A percentile compares a stretch with the other conserved stretches of the same genome.
phyloP scores from a whole-genome alignment of 306 rosid genomes.

The Cucurbita moschata region DNA sequence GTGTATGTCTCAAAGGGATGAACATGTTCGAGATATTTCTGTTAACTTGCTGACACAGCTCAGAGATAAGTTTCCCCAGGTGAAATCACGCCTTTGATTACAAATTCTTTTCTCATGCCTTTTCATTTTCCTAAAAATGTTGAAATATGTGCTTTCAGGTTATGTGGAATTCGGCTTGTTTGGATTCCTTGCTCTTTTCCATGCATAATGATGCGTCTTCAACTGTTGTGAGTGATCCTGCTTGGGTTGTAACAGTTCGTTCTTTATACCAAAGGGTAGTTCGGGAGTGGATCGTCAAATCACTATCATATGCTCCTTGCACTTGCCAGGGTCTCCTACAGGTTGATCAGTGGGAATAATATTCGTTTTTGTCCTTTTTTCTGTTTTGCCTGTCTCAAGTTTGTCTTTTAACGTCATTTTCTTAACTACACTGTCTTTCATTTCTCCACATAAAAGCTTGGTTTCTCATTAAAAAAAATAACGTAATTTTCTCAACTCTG shows the following conservation, averaged over 20 bases:
- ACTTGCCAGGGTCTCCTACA: conserved; percentile 98
- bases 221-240: conserved; percentile 74
- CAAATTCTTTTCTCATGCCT: neutral
- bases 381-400: neutral
- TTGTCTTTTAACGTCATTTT: neutral
- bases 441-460: neutral
- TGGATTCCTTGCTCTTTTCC: conserved; percentile 78
- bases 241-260: conserved; percentile 74
- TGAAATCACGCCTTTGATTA: conserved; percentile 6
- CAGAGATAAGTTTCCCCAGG: conserved; percentile 95
- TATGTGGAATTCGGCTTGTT: conserved; percentile 80
- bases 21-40: conserved; percentile 65
- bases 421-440: neutral
- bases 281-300: conserved; percentile 88
- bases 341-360: conserved; percentile 33
- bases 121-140: conserved; percentile 12
- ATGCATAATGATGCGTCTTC: conserved; percentile 64
- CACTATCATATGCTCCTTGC: conserved; percentile 90
- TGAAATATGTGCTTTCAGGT: conserved; percentile 44
- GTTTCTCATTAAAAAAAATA: neutral
- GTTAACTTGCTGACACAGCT: conserved; percentile 78
- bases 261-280: conserved; percentile 78
- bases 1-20: conserved; percentile 85
- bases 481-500: neutral
- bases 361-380: neutral